phyloP scores from a whole-genome alignment of 2,329 filamentous ascomycete genomes.

The Alternaria infectoria region DNA sequence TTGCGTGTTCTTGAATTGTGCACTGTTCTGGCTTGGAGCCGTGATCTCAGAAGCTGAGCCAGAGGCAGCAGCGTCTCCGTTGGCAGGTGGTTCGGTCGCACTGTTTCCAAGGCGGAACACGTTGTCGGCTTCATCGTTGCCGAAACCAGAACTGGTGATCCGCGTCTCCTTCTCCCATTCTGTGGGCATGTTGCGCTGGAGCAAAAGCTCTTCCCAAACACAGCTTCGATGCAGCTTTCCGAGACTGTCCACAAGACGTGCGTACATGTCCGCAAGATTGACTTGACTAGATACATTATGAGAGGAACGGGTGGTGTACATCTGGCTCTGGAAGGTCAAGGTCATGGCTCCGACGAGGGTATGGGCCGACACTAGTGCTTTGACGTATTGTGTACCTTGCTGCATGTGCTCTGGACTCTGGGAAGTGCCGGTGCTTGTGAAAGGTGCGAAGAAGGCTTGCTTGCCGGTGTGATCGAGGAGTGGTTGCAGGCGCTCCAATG shows the following conservation, averaged over 20 bases:
- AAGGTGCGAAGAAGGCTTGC: conserved; percentile 72
- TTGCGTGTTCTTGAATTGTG: conserved; percentile 75
- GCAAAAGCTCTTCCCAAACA: conserved; percentile 81
- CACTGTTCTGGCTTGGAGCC: conserved; percentile 37
- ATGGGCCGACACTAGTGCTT: conserved; percentile 78
- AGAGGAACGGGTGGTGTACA: conserved; percentile 68
- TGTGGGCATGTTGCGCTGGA: conserved; percentile 75
- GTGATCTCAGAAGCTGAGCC: conserved; percentile 8
- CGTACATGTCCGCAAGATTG: conserved; percentile 86
- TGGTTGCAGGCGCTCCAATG: conserved; percentile 71
- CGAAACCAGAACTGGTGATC: conserved; percentile 49
- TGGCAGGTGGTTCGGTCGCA: conserved; percentile 24
- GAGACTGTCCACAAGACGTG: conserved; percentile 73
- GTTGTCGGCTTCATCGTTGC: conserved; percentile 49
- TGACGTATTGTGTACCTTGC: conserved; percentile 77
- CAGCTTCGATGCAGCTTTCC: conserved; percentile 80
- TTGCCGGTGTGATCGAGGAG: conserved; percentile 62
- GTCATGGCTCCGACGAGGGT: conserved; percentile 77
- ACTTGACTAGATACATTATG: conserved; percentile 73
- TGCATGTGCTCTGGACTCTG: conserved; percentile 49
- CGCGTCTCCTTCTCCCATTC: conserved; percentile 63
- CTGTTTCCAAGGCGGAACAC: conserved; percentile 45
- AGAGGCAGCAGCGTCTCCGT: conserved; percentile 16
- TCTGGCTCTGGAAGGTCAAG: conserved; percentile 71
- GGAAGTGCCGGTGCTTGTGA: conserved; percentile 52